Evolutionary conservation across 2,329 filamentous ascomycete genomes (phyloP).

Genomic region (Colletotrichum higginsianum): DNA sequence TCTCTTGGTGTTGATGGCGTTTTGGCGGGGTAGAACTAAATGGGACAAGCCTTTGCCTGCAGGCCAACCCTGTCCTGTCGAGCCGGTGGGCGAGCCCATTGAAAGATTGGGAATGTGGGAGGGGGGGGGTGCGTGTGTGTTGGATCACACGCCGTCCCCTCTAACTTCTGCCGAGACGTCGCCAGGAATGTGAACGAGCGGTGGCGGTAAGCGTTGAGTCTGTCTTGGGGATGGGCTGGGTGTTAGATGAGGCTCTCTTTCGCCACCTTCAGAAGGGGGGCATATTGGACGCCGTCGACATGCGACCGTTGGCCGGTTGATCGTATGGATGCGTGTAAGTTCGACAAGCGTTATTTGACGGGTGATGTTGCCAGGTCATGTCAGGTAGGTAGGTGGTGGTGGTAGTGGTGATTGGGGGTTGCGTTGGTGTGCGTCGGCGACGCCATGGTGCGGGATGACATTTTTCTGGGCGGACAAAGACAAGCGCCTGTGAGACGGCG

Average conservation of each 20-base stretch:
- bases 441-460: constrained; percentile 21
- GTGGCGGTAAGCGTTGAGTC: constrained; percentile 2
- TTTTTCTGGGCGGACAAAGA: not conserved
- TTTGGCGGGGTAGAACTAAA: constrained; percentile 19
- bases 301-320: not conserved
- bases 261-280: not conserved
- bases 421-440: constrained; percentile 25
- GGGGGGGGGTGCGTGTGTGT: not conserved
- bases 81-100: not conserved
- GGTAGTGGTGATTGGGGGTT: constrained; percentile 6
- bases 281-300: not conserved
- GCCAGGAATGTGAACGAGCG: constrained; percentile 3
- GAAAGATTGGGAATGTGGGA: constrained; percentile 13
- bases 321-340: not conserved
- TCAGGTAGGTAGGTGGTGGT: not conserved
- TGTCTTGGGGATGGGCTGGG: constrained; percentile 8
- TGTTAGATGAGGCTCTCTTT: not conserved
- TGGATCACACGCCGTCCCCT: not conserved
- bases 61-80: constrained; percentile 21
- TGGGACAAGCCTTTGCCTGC: not conserved
- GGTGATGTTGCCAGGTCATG: not conserved
- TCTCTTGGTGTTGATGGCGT: constrained; percentile 8
- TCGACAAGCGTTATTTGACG: not conserved
- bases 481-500: constrained; percentile 13
- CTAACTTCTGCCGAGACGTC: constrained; percentile 15